Conservation (phyloP, 2,329 filamentous ascomycete species). For the Clonostachys rosea region DNA sequence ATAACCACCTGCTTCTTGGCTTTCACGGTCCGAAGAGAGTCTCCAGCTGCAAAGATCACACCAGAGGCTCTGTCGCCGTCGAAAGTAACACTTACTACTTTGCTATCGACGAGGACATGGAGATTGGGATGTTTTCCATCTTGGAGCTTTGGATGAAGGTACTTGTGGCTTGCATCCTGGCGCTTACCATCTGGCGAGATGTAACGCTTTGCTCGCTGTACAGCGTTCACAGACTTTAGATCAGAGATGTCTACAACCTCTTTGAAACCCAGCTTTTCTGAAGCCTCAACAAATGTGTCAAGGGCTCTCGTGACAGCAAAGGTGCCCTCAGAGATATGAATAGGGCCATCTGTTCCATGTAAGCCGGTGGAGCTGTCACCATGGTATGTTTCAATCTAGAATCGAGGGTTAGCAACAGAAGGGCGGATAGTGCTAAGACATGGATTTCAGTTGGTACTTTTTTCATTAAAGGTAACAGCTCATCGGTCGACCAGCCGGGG, state of each 20-base stretch:
- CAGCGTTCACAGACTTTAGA: conserved; percentile 30
- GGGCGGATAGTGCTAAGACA: no score
- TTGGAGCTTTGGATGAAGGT: conserved; percentile 45
- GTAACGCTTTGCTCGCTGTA: conserved; percentile 33
- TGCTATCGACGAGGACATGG: conserved; percentile 47
- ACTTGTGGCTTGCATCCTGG: conserved; percentile 47
- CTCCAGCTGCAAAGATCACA: conserved; percentile 36
- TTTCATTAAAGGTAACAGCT: conserved; percentile 9
- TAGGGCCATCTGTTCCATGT: conserved; percentile 42
- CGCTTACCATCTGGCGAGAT: conserved; percentile 41
- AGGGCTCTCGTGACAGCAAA: conserved; percentile 28
- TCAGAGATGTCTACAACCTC: conserved; percentile 44
- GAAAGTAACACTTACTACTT: conserved; percentile 47
- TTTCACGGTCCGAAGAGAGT: conserved; percentile 10
- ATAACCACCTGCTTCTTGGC: conserved; percentile 43
- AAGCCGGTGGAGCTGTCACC: conserved; percentile 22
- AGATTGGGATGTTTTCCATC: conserved; percentile 43
- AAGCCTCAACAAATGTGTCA: conserved; percentile 38
- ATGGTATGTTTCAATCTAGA: conserved; percentile 44
- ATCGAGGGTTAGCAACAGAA: not conserved
- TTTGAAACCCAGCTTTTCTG: conserved; percentile 34
- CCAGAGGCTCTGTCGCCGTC: conserved; percentile 43
- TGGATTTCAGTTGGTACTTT: conserved; percentile 6
- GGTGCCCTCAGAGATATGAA: conserved; percentile 41
- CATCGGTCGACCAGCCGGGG: conserved; percentile 8